A percentile compares a stretch with the other conserved stretches of the same genome.
phyloP scores from a whole-genome alignment of 2,329 filamentous ascomycete species.

The Leptographium lundbergii region DNA sequence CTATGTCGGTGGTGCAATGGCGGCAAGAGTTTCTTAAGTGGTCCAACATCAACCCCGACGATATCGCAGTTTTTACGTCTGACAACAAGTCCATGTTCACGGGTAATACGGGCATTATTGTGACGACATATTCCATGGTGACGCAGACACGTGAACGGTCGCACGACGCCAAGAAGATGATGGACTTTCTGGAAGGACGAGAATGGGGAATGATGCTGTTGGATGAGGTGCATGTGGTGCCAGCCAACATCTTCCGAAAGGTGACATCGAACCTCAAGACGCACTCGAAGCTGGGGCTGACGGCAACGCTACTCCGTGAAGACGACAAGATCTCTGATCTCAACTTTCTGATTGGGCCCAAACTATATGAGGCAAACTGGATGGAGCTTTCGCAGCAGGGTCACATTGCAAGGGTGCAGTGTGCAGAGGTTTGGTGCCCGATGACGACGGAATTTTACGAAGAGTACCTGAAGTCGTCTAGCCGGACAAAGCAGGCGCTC shows the following conservation, averaged over 20 bases:
- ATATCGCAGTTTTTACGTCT: constrained; percentile 90
- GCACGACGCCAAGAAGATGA: constrained; percentile 92
- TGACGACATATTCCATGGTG: constrained; percentile 99
- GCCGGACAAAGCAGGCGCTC: constrained; percentile 32
- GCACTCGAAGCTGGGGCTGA: constrained; percentile 88
- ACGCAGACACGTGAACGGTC: constrained; percentile 77
- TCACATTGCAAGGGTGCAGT: constrained; percentile 93
- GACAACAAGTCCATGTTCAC: constrained; percentile 78
- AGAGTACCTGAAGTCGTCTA: constrained; percentile 54
- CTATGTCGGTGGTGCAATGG: constrained; percentile 98
- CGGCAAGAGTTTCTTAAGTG: constrained; percentile 92
- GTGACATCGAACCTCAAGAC: constrained; percentile 89
- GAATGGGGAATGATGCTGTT: constrained; percentile 98
- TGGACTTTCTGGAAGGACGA: constrained; percentile 77
- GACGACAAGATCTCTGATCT: constrained; percentile 97
- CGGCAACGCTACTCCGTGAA: constrained; percentile 85
- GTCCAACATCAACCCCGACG: constrained; percentile 88
- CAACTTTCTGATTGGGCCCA: constrained; percentile 94
- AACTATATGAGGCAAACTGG: constrained; percentile 98
- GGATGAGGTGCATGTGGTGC: constrained; percentile 96
- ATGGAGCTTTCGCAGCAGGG: constrained; percentile 96
- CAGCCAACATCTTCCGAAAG: constrained; percentile 88
- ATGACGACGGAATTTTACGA: constrained; percentile 99
- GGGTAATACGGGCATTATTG: constrained; percentile 86
- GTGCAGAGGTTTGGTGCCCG: constrained; percentile 96